Evolutionary conservation across 768 basidiomycete species (phyloP).

Genomic region (Russula dissimulans): DNA sequence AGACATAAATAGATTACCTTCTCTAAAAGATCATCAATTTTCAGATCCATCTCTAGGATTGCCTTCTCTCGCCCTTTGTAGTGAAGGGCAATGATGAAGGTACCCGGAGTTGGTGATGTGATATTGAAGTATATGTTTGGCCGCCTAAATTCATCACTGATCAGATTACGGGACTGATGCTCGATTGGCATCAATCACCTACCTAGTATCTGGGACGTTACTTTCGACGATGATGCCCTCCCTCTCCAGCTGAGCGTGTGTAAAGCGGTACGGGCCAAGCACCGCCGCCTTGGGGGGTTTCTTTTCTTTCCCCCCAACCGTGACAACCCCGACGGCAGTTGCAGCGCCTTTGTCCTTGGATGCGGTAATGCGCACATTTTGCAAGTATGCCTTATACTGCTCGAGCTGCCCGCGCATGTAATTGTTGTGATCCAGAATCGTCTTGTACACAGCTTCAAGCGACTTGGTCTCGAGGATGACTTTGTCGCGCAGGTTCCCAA

Average conservation of each 20-base stretch:
- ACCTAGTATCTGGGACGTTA: slow-evolving; percentile 98
- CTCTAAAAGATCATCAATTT: slow-evolving; percentile 95
- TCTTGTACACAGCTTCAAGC: slow-evolving; percentile 97
- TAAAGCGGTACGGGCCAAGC: slow-evolving; percentile 94
- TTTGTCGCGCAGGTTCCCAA: slow-evolving; percentile 95
- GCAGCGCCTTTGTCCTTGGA: slow-evolving; percentile 82
- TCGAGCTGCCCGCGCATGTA: slow-evolving; percentile 94
- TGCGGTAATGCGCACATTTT: slow-evolving; percentile 90
- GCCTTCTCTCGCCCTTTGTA: slow-evolving; percentile 99
- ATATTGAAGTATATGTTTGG: slow-evolving; percentile 99
- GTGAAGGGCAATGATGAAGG: slow-evolving; percentile 97
- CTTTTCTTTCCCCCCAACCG: slow-evolving; percentile 96
- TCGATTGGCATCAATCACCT: slow-evolving; percentile 25
- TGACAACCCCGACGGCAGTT: slow-evolving; percentile 88
- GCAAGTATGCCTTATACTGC: slow-evolving; percentile 98
- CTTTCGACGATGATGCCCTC: slow-evolving; percentile 99
- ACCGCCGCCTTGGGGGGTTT: slow-evolving; percentile 78
- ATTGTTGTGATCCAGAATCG: slow-evolving; percentile 98
- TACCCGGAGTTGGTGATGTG: slow-evolving; percentile 93
- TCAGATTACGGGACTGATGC: slow-evolving; percentile 7
- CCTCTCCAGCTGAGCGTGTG: slow-evolving; percentile 96
- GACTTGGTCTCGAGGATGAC: slow-evolving; percentile 86
- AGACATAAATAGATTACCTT: slow-evolving; percentile 51
- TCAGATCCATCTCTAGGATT: slow-evolving; percentile 98
- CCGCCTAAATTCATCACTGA: slow-evolving; percentile 43